Percentiles rank a stretch among this genome's conserved stretches.
Conservation (phyloP, 2,329 filamentous ascomycete species). For the Diaporthe aspalathi region DNA sequence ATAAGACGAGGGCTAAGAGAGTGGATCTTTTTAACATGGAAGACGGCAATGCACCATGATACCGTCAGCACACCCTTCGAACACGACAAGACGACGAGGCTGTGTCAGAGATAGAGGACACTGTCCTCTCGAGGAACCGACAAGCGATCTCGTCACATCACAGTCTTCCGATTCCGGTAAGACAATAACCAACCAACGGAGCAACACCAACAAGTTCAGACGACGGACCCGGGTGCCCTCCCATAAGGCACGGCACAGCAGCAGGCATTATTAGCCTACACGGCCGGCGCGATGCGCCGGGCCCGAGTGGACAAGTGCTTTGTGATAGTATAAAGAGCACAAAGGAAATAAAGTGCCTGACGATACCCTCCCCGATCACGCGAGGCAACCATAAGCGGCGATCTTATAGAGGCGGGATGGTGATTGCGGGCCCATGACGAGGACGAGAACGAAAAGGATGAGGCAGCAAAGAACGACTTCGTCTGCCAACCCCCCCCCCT, state of each 20-base stretch:
- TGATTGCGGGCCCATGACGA: not conserved
- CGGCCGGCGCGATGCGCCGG: not conserved
- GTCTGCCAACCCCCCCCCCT: no score
- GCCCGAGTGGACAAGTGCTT: not conserved
- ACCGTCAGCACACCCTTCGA: slow-evolving; percentile 4
- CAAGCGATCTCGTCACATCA: slow-evolving; percentile 3
- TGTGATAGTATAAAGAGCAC: not conserved
- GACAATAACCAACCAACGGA: not conserved
- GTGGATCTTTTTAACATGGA: slow-evolving; percentile 18
- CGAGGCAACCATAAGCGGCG: slow-evolving; percentile 16
- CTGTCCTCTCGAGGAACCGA: not conserved
- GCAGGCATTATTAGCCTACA: not conserved
- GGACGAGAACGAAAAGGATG: not conserved
- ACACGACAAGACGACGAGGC: not conserved
- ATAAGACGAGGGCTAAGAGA: slow-evolving; percentile 5
- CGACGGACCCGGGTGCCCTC: not conserved
- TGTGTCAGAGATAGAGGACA: slow-evolving; percentile 19
- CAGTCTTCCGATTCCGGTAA: not conserved
- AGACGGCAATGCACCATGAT: not conserved
- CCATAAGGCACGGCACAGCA: not conserved
- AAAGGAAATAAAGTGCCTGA: slow-evolving; percentile 2
- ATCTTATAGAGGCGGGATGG: slow-evolving; percentile 26
- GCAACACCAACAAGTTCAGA: not conserved
- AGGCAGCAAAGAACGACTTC: not conserved
- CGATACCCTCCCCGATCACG: slow-evolving; percentile 16